Evolutionary conservation across 176 grass and related monocot species (phyloP), one percentile per base, ranked within the genome.

Genomic region (Thalia dealbata): DNA sequence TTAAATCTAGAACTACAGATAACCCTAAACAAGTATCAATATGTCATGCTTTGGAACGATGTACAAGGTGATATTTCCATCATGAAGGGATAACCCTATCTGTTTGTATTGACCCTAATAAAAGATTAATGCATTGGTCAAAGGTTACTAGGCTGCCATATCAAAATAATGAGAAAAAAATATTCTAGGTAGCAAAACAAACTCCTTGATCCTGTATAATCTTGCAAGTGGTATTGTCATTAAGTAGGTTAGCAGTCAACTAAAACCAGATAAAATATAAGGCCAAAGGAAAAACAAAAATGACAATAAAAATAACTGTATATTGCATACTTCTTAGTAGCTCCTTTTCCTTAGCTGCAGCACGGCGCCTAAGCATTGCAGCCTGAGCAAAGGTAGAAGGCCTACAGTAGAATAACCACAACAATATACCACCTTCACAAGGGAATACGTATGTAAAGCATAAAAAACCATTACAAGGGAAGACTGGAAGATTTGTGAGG

Each of bases 361-460:
- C 90, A 60, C 84, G 21, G 58, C 90, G 72, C 76, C 80, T 99
- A 61, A 93, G 85, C 72, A 90, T 99, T 50, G 95, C 95, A 0
- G 90, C 83, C 67, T 99, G 95, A 28, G 95, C 95, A 91, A 99
- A 99, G 24, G 90, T 99, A 14, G 95, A 88, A 45, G 95, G 95
- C 56, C 95, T 99, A 74, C 67, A 73, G 70, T 54, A 73, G 28
- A 62, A 77, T 24, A 27, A 81, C 1, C 27, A 27, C 30, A 70
- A 51, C 2, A 72, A 63, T 6, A n/a, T 15, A 74, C 23, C 27
- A 30, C 27, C 14, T 16, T 27, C 42, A 38, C 26, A 69, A 54
- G 15, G 64, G 25, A 38, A 27, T 56, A 54, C 9, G 64, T 69
- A 79, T 76, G 26, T 30, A 67, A 67, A 12, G 75, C 28, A 25